Conservation (phyloP, 176 grass and related monocot genomes). For the Coix lacrymajobi region DNA sequence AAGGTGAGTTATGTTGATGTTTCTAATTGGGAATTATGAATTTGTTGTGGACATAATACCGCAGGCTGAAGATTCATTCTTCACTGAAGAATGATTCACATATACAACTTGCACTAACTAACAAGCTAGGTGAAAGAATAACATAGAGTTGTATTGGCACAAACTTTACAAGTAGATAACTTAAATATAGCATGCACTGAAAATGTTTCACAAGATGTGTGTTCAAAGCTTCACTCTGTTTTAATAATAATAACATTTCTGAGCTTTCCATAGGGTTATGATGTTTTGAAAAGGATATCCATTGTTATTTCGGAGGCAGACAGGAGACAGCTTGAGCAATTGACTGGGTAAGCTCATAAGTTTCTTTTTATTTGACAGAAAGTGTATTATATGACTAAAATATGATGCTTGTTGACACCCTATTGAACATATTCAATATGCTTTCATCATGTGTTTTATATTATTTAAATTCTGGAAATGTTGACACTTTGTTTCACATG, state of each 20-base stretch:
- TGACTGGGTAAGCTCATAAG: conserved; percentile 58
- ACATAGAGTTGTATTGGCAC: background rate
- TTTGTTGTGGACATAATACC: conserved; percentile 1
- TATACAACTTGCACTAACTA: background rate
- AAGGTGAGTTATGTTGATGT: conserved; percentile 49
- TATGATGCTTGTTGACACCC: background rate
- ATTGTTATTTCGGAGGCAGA: conserved; percentile 62
- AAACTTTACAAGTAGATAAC: background rate
- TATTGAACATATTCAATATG: background rate
- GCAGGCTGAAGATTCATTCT: background rate
- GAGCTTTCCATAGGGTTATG: conserved; percentile 69
- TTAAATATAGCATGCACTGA: background rate
- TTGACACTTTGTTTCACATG: background rate
- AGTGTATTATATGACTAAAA: background rate
- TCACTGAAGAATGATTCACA: background rate
- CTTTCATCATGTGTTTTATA: background rate
- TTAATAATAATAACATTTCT: conserved; percentile 5
- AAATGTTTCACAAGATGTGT: background rate
- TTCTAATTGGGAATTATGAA: conserved; percentile 12
- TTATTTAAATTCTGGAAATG: background rate
- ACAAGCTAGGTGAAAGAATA: background rate
- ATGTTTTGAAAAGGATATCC: conserved; percentile 83
- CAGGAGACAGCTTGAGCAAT: conserved; percentile 72
- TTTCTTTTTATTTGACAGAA: conserved; percentile 3
- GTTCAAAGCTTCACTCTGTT: conserved; percentile 3